These are phyloP conservation scores for Fonsecaea erecta DNA, from an alignment of 2,329 filamentous ascomycete species.

Conservation along the genomic window DNA sequence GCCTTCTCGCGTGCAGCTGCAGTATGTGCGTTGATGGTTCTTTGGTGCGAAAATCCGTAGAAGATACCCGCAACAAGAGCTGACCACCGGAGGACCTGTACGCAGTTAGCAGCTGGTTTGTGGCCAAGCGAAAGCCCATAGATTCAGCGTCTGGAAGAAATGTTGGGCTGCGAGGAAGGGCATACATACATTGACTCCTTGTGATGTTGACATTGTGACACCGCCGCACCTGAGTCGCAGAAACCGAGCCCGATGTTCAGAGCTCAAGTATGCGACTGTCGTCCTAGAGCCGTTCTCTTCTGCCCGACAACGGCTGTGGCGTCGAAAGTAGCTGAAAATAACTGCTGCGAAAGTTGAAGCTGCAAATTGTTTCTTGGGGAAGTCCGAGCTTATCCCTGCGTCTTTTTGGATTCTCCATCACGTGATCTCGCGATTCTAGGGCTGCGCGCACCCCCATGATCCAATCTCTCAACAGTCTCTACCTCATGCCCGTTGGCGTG, in stretches of 20 bases:
- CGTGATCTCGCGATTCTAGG: slow-evolving; percentile 25
- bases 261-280: slow-evolving; percentile 12
- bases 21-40: slow-evolving; percentile 73
- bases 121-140: background rate
- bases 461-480: background rate
- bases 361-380: slow-evolving; percentile 28
- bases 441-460: background rate
- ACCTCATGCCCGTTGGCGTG: background rate
- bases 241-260: background rate
- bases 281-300: background rate
- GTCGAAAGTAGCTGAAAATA: slow-evolving; percentile 7
- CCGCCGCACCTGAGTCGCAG: slow-evolving; percentile 8
- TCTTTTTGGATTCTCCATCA: slow-evolving; percentile 12
- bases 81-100: slow-evolving; percentile 93
- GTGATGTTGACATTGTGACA: slow-evolving; percentile 63
- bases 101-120: slow-evolving; percentile 19
- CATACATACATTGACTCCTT: slow-evolving; percentile 69
- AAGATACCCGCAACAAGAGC: slow-evolving; percentile 88
- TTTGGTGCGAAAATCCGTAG: slow-evolving; percentile 95
- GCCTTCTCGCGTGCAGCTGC: slow-evolving; percentile 72
- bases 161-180: slow-evolving; percentile 6
- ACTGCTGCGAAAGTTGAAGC: slow-evolving; percentile 21
- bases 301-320: background rate
- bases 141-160: background rate
- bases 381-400: slow-evolving; percentile 26